Base-by-base conservation (phyloP, 2,329 filamentous ascomycete genomes). In the Thelonectria blattea region DNA sequence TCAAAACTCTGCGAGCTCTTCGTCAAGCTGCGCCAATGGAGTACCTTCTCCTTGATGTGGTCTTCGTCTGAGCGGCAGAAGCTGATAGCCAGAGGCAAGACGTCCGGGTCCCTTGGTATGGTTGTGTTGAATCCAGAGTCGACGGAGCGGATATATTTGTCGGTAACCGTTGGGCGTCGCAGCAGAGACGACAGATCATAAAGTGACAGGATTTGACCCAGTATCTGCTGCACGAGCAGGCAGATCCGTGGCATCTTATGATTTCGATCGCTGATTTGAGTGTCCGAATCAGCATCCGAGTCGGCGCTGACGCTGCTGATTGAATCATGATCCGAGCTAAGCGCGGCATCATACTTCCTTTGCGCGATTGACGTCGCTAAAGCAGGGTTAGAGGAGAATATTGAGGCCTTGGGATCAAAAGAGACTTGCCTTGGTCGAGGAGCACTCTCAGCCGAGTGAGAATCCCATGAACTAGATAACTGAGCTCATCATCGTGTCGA, bases 251-350 rank as follows among this genome's bases (percentile, higher is more conserved):
- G 47, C n/a, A 51, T 51, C 37, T 27, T 51, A 10, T 6, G 34
- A 7, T 37, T 37, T 11, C 20, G 22, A 8, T 50, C 46, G 18
- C 22, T 34, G 14, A 27, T 34, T 3, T 56, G n/a, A n/a, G n/a
- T 34, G 17, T 51, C 54, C n/a, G 5, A 9, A 34, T 45, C 17
- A 12, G 54, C 50, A n/a, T 41, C 24, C 11, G 54, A 56, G 32
- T 56, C 54, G 34, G 42, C 54, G 17, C 54, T 56, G 24, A 56
- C 54, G 27, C 54, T 56, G 17, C 54, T 56, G 24, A 37, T 43
- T 3, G 54, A 56, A 37, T 56, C 54, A 24, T 51, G 37, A 12
- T 56, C 54, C 4, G 54, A 56, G 12, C 46, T 46, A n/a, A 51
- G 8, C 2, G 8, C 22, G 5, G 54, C n/a, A 34, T 50, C 46